These are phyloP conservation scores for Puccinia coronata DNA, from an alignment of 1,284 basidiomycete species.

Conservation along the genomic window DNA sequence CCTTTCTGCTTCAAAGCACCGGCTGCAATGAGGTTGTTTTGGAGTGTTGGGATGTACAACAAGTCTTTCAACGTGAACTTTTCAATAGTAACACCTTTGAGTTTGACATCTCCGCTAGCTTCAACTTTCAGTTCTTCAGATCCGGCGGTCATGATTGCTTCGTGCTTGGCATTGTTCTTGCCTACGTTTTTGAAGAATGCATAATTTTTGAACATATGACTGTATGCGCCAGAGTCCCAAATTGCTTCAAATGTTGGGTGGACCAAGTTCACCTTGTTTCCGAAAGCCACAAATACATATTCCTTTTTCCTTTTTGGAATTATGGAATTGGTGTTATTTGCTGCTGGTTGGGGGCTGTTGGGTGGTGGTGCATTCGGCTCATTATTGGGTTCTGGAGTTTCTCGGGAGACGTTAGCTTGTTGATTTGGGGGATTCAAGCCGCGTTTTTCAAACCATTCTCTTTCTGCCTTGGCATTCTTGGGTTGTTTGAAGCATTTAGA, in stretches of 20 bases:
- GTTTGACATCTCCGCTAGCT: not conserved
- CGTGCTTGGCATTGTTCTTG: no score
- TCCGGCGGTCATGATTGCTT: not conserved
- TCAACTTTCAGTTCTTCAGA: not conserved
- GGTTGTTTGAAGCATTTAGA: not conserved
- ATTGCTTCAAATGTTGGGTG: not conserved
- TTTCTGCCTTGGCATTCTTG: not conserved
- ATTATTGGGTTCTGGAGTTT: not conserved
- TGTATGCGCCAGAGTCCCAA: constrained; percentile 1
- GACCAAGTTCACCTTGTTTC: not conserved
- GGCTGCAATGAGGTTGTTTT: not conserved
- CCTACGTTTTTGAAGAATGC: constrained; percentile 3
- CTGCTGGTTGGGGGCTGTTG: not conserved
- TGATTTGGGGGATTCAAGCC: not conserved
- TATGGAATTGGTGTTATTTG: not conserved
- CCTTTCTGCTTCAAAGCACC: constrained; percentile 5
- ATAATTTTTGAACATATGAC: constrained; percentile 24
- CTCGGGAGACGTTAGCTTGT: not conserved
- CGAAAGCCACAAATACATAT: not conserved
- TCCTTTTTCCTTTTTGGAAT: not conserved
- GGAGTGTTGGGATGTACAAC: not conserved
- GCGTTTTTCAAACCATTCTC: not conserved
- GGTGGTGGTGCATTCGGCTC: no score
- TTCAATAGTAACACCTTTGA: not conserved
- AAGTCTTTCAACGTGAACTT: not conserved